Percentiles rank a stretch among this genome's conserved stretches.
Evolutionary conservation across 768 basidiomycete species (phyloP).

Genomic region (Sporobolomyces phaffii): DNA sequence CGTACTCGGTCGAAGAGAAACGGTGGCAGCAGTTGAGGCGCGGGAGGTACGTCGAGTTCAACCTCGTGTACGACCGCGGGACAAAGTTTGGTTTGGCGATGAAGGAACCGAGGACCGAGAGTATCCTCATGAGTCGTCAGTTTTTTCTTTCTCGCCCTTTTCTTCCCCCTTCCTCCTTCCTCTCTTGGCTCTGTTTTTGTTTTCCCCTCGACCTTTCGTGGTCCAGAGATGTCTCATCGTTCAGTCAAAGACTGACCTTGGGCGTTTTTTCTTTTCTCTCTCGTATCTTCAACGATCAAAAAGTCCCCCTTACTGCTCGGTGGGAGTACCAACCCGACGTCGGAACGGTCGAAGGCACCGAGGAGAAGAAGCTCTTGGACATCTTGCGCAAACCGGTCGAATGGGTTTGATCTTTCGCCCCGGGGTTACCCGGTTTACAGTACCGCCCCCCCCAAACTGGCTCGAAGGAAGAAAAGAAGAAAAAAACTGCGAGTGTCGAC

Average conservation of each 20-base stretch:
- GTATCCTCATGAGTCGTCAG: conserved; percentile 69
- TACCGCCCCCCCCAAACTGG: no score
- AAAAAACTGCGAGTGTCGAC: no score
- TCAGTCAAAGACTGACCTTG: not conserved
- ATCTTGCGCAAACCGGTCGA: conserved; percentile 60
- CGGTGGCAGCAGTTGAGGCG: conserved; percentile 89
- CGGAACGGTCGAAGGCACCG: conserved; percentile 58
- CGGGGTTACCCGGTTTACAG: no score
- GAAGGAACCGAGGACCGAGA: conserved; percentile 80
- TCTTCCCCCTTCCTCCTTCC: no score
- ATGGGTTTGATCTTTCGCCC: no score
- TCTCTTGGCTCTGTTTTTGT: no score
- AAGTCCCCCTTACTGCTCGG: conserved; percentile 71
- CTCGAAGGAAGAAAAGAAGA: no score
- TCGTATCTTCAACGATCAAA: no score
- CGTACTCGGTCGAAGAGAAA: conserved; percentile 55
- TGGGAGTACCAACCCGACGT: conserved; percentile 85
- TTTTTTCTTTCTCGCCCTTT: conserved; percentile 1
- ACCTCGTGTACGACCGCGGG: conserved; percentile 75
- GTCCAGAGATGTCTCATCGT: no score
- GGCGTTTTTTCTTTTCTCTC: not conserved
- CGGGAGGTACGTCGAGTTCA: conserved; percentile 93
- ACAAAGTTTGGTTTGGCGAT: conserved; percentile 65
- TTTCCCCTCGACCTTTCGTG: no score
- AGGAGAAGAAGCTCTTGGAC: conserved; percentile 61